A percentile compares a stretch with the other conserved stretches of the same genome.
These are phyloP conservation scores for Truncatella angustata DNA, from an alignment of 2,329 filamentous ascomycete genomes.

Conservation along the genomic window DNA sequence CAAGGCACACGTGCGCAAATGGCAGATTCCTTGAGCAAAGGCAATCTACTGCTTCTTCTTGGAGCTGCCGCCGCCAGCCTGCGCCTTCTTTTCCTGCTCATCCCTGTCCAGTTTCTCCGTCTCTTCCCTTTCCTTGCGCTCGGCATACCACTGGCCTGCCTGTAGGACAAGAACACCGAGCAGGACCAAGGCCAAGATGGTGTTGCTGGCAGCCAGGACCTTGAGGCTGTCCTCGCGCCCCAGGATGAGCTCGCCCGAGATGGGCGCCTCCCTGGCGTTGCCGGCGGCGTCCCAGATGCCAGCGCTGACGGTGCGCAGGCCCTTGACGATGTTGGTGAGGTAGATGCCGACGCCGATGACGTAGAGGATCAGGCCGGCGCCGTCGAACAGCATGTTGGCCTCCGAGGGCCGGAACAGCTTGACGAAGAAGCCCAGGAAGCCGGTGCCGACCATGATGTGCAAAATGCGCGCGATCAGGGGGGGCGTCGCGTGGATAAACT, in stretches of 20 bases:
- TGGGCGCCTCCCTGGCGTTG: slow-evolving; percentile 29
- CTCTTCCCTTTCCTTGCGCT: slow-evolving; percentile 87
- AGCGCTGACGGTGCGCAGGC: slow-evolving; percentile 76
- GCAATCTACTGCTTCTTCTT: slow-evolving; percentile 16
- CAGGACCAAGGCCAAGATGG: slow-evolving; percentile 88
- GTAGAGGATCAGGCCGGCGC: slow-evolving; percentile 77
- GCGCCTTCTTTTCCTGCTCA: slow-evolving; percentile 28
- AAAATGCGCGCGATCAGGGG: slow-evolving; percentile 91
- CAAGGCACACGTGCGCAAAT: background rate
- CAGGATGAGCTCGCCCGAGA: slow-evolving; percentile 64
- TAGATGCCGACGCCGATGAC: slow-evolving; percentile 90
- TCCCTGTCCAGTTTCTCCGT: slow-evolving; percentile 60
- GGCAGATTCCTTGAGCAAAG: background rate
- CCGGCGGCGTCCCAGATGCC: slow-evolving; percentile 55
- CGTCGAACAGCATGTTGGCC: slow-evolving; percentile 93
- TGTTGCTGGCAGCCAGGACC: slow-evolving; percentile 92
- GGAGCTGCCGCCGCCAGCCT: slow-evolving; percentile 25
- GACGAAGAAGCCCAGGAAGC: slow-evolving; percentile 82
- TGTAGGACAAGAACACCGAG: slow-evolving; percentile 91
- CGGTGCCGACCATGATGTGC: slow-evolving; percentile 87
- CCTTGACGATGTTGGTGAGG: slow-evolving; percentile 94
- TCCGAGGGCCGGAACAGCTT: slow-evolving; percentile 95
- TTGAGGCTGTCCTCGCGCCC: slow-evolving; percentile 85
- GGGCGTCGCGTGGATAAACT: slow-evolving; percentile 86
- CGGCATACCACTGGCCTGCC: slow-evolving; percentile 97